Percentiles rank a stretch among this genome's conserved stretches.
These are phyloP conservation scores for Mycena floridula DNA, from an alignment of 768 basidiomycete species.

Conservation along the genomic window DNA sequence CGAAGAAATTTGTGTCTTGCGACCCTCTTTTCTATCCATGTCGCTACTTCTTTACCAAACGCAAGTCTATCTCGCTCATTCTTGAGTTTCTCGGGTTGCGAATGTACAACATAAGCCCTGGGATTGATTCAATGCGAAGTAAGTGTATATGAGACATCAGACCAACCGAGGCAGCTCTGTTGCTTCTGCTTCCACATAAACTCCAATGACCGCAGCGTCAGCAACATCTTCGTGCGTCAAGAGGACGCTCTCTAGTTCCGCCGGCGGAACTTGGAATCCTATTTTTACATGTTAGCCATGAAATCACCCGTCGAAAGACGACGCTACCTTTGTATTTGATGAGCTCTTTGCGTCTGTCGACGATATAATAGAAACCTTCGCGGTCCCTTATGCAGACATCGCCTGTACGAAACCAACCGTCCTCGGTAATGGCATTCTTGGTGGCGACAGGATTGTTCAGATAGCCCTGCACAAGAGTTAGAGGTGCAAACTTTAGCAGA, in stretches of 20 bases:
- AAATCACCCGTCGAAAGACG: not conserved
- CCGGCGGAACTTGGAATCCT: conserved; percentile 55
- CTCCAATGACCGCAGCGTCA: conserved; percentile 78
- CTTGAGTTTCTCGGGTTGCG: conserved; percentile 28
- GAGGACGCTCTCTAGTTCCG: conserved; percentile 76
- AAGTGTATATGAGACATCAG: not conserved
- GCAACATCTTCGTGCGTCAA: conserved; percentile 70
- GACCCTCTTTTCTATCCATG: conserved; percentile 66
- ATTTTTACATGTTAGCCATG: not conserved
- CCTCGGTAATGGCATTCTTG: conserved; percentile 55
- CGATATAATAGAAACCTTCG: conserved; percentile 71
- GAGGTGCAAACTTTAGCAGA: not conserved
- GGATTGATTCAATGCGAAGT: not conserved
- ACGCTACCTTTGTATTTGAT: conserved; percentile 65
- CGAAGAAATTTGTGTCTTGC: conserved; percentile 74
- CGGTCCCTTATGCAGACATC: conserved; percentile 65
- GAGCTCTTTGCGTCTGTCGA: conserved; percentile 69
- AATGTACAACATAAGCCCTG: conserved; percentile 54
- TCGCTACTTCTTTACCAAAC: conserved; percentile 47
- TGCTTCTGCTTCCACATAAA: conserved; percentile 53
- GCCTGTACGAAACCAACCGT: conserved; percentile 87
- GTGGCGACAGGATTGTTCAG: conserved; percentile 70
- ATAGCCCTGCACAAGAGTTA: conserved; percentile 48
- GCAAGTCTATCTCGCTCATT: conserved; percentile 28
- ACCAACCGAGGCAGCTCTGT: conserved; percentile 66